These are phyloP conservation scores for Wickerhamiella qilinensis DNA, from an alignment of 805 yeast genomes.

Conservation along the genomic window DNA sequence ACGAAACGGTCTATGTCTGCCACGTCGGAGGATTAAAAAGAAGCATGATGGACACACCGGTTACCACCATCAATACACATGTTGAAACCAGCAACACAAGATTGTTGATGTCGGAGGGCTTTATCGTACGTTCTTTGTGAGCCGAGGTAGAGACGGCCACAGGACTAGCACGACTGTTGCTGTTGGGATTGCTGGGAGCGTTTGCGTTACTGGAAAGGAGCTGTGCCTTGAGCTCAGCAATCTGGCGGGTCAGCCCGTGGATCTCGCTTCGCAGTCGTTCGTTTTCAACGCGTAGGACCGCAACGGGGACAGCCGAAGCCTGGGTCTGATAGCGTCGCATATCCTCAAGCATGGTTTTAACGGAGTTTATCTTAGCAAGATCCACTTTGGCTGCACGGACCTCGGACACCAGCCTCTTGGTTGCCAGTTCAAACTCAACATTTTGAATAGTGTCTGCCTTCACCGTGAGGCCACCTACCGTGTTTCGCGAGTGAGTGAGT, in stretches of 20 bases:
- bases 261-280: slow-evolving; percentile 14
- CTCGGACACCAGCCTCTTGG: slow-evolving; percentile 21
- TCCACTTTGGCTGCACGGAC: slow-evolving; percentile 21
- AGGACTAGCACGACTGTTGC: neutral
- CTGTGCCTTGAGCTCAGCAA: slow-evolving; percentile 3
- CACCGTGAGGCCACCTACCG: slow-evolving; percentile 22
- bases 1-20: slow-evolving; percentile 2
- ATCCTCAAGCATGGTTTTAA: slow-evolving; percentile 17
- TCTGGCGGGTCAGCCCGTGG: slow-evolving; percentile 3
- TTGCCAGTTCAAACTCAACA: slow-evolving; percentile 20
- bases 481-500: slow-evolving; percentile 20
- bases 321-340: slow-evolving; percentile 14
- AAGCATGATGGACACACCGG: slow-evolving; percentile 16
- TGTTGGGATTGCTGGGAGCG: neutral
- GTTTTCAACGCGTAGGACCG: slow-evolving; percentile 16
- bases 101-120: slow-evolving; percentile 9
- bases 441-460: slow-evolving; percentile 18
- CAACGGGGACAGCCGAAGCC: slow-evolving; percentile 18
- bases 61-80: slow-evolving; percentile 11
- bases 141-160: neutral
- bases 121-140: slow-evolving; percentile 4
- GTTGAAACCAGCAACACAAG: slow-evolving; percentile 12
- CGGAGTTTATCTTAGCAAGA: slow-evolving; percentile 20
- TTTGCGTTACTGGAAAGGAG: neutral
- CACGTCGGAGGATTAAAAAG: slow-evolving; percentile 16